phyloP scores from a whole-genome alignment of 495 filamentous ascomycete genomes.

The Copromyces sp. region DNA sequence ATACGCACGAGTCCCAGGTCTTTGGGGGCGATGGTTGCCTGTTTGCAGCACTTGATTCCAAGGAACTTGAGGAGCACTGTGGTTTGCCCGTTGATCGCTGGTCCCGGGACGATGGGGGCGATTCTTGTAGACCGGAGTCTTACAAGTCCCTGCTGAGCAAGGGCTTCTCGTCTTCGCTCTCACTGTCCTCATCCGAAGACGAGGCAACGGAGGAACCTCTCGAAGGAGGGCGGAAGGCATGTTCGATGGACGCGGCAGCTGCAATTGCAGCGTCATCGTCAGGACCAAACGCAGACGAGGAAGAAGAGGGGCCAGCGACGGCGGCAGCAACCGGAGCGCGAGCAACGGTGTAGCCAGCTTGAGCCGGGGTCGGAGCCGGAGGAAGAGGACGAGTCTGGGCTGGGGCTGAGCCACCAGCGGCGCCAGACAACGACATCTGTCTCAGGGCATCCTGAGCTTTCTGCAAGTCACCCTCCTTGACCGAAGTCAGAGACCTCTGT shows the following conservation, averaged over 20 bases:
- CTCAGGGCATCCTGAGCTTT: neutral
- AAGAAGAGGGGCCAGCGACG: neutral
- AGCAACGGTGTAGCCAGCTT: neutral
- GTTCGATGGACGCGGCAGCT: neutral
- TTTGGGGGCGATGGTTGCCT: neutral
- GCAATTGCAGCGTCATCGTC: neutral
- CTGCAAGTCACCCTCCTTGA: neutral
- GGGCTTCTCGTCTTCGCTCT: neutral
- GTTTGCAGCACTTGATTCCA: neutral
- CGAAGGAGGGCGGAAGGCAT: neutral
- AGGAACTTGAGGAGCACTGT: neutral
- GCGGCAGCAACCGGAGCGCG: neutral
- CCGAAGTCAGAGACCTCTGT: neutral
- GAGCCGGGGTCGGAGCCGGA: neutral
- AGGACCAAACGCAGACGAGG: neutral
- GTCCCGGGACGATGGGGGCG: neutral
- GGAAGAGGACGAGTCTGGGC: neutral
- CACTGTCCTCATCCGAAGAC: neutral
- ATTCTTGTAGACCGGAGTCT: neutral
- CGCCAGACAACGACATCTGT: neutral
- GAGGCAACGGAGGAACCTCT: neutral
- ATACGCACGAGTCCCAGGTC: neutral
- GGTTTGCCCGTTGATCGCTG: neutral
- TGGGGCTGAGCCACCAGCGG: neutral
- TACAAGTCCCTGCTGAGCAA: neutral